phyloP scores from a whole-genome alignment of 805 yeast genomes.

The Yamadazyma sp. region DNA sequence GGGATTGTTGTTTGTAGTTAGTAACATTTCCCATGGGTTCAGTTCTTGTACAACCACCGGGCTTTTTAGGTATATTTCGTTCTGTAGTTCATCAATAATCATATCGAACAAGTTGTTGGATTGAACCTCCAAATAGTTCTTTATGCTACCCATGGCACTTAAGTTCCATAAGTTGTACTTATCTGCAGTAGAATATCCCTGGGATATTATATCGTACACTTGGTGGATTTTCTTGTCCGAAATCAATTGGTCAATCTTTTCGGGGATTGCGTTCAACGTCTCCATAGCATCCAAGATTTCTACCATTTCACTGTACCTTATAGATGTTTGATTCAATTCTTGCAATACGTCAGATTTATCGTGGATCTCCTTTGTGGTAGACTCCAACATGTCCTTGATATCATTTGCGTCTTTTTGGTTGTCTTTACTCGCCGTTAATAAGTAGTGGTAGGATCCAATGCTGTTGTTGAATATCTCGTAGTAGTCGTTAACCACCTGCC shows the following conservation, averaged over 20 bases:
- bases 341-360: slow-evolving; percentile 55
- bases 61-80: slow-evolving; percentile 51
- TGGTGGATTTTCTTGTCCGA: slow-evolving; percentile 67
- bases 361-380: slow-evolving; percentile 51
- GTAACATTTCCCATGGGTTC: slow-evolving; percentile 21
- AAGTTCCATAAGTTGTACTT: slow-evolving; percentile 57
- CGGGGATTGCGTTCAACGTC: slow-evolving; percentile 57
- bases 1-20: slow-evolving; percentile 28
- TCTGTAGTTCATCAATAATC: slow-evolving; percentile 73
- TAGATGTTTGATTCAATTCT: slow-evolving; percentile 65
- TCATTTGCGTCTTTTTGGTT: slow-evolving; percentile 58
- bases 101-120: slow-evolving; percentile 63
- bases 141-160: slow-evolving; percentile 51
- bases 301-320: slow-evolving; percentile 64
- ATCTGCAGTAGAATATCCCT: slow-evolving; percentile 46
- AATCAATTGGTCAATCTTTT: slow-evolving; percentile 62
- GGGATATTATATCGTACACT: slow-evolving; percentile 56
- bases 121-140: slow-evolving; percentile 54
- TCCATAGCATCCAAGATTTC: slow-evolving; percentile 69
- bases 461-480: slow-evolving; percentile 82
- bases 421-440: slow-evolving; percentile 60
- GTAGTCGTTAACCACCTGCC: slow-evolving; percentile 74
- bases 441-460: slow-evolving; percentile 78
- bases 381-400: slow-evolving; percentile 49
- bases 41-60: slow-evolving; percentile 9